A percentile compares a stretch with the other conserved stretches of the same genome.
Evolutionary conservation across 768 basidiomycete genomes (phyloP).

Genomic region (Imleria badia): DNA sequence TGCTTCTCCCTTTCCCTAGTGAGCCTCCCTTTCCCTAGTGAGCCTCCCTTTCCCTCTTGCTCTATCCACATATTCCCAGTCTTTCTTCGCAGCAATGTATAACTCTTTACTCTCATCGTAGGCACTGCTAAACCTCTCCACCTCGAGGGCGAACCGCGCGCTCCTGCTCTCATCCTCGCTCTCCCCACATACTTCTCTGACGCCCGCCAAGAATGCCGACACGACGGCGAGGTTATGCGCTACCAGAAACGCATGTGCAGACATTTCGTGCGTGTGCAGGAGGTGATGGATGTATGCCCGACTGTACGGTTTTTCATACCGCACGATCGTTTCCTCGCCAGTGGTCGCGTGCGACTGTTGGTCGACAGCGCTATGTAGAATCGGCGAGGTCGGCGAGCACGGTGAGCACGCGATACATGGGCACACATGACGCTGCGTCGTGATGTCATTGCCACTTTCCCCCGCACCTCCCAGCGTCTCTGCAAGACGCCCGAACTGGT

Average conservation of each 20-base stretch:
- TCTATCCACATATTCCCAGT: conserved; percentile 66
- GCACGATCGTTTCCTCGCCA: neutral
- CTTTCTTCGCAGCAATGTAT: conserved; percentile 49
- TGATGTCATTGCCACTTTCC: neutral
- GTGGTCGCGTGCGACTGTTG: conserved; percentile 18
- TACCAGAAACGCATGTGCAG: conserved; percentile 70
- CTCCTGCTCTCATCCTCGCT: neutral
- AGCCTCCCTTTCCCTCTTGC: conserved; percentile 77
- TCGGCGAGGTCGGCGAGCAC: conserved; percentile 29
- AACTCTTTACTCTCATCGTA: conserved; percentile 53
- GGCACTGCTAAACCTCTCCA: conserved; percentile 44
- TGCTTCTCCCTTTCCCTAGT: conserved; percentile 57
- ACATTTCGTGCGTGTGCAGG: conserved; percentile 88
- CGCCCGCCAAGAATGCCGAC: conserved; percentile 58
- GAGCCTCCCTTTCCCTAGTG: conserved; percentile 71
- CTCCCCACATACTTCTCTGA: conserved; percentile 42
- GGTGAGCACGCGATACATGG: conserved; percentile 60
- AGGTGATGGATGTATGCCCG: conserved; percentile 83
- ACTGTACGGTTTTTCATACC: conserved; percentile 36
- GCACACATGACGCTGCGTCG: conserved; percentile 33
- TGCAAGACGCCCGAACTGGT: conserved; percentile 60
- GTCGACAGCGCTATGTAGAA: conserved; percentile 50
- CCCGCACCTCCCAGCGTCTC: conserved; percentile 31
- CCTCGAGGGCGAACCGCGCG: conserved; percentile 42
- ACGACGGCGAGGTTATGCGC: conserved; percentile 76